Evolutionary conservation across 768 basidiomycete genomes (phyloP).

Genomic region (Suillus plorans): DNA sequence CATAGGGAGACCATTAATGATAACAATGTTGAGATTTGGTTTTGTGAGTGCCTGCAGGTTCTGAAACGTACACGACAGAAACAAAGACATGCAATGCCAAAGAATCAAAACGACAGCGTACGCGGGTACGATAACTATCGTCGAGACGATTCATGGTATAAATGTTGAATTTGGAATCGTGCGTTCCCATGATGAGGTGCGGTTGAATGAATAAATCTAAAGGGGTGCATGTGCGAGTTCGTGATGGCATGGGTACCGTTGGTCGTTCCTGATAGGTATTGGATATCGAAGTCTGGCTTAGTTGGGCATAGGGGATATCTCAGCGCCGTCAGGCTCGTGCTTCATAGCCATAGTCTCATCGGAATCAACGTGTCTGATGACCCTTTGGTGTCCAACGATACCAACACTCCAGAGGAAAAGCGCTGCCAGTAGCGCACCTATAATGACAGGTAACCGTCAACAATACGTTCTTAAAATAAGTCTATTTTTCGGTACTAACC

Average conservation of each 20-base stretch:
- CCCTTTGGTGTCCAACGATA: constrained; percentile 34
- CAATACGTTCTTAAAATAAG: background rate
- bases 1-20: background rate
- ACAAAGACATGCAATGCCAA: background rate
- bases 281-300: background rate
- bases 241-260: background rate
- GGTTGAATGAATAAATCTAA: background rate
- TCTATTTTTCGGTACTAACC: constrained; percentile 37
- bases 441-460: background rate
- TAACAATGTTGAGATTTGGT: background rate
- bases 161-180: background rate
- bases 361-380: constrained; percentile 10
- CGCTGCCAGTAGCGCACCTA: constrained; percentile 32
- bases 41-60: background rate
- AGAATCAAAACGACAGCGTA: background rate
- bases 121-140: background rate
- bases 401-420: constrained; percentile 42
- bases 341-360: constrained; percentile 24
- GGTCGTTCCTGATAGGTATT: background rate
- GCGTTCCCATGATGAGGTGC: background rate
- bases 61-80: background rate
- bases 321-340: background rate
- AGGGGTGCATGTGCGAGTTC: background rate
- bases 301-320: background rate
- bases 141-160: background rate